A percentile compares a stretch with the other conserved stretches of the same genome.
Evolutionary conservation across 2,329 filamentous ascomycete species (phyloP).

Genomic region (Bipolaris victoriae): DNA sequence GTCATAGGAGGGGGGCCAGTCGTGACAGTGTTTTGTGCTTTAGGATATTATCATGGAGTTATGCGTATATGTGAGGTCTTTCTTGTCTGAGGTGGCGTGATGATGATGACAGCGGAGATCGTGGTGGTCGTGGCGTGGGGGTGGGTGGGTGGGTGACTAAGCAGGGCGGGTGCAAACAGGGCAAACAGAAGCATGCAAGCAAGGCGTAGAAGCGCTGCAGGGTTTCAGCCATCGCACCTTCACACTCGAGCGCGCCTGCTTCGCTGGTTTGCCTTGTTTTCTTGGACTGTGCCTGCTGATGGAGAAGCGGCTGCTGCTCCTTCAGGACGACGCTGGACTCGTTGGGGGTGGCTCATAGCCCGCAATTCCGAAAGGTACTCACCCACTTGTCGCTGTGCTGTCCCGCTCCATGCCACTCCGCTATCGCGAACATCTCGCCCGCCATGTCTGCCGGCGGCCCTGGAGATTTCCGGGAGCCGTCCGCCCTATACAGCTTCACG

Average conservation of each 20-base stretch:
- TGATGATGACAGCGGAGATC: neutral
- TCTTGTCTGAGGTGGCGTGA: neutral
- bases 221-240: constrained; percentile 20
- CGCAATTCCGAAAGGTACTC: constrained; percentile 26
- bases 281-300: constrained; percentile 40
- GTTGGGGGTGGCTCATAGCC: constrained; percentile 42
- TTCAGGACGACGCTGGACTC: constrained; percentile 44
- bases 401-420: constrained; percentile 27
- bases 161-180: constrained; percentile 11
- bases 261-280: constrained; percentile 18
- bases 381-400: constrained; percentile 22
- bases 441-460: constrained; percentile 27
- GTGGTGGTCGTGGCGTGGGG: neutral
- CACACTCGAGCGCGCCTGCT: constrained; percentile 22
- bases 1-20: neutral
- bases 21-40: constrained; percentile 1
- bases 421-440: constrained; percentile 28
- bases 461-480: constrained; percentile 20
- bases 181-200: constrained; percentile 18
- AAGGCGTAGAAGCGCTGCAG: constrained; percentile 12
- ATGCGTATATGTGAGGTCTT: neutral
- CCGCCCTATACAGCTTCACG: constrained; percentile 14
- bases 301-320: constrained; percentile 42
- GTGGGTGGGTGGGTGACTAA: neutral
- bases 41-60: constrained; percentile 9